Base-by-base conservation (phyloP, 1,139 yeast species). In the Diutina scorzettiae region DNA sequence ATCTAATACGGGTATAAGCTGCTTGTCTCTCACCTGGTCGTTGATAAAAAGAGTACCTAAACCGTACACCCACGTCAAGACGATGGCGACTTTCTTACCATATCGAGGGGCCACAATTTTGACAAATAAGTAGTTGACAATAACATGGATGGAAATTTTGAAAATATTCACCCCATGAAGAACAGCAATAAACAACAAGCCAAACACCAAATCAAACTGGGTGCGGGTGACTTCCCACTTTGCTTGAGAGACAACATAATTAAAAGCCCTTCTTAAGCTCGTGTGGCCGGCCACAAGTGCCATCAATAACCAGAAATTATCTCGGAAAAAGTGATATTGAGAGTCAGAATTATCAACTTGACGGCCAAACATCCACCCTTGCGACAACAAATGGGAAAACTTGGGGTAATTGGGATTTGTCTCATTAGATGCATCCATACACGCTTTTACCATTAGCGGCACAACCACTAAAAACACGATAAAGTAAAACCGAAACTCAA, bases 281-380 rank as follows among this genome's bases (percentile, higher is more conserved):
- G 68, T 60, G 57, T 91, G 97, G 1, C 66, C 56, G 0, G 58
- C 51, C 42, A 81, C 67, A 42, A 86, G 64, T 1, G 63, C 73
- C 21, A 67, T 57, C 42, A 93, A 62, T 43, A 82, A 57, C 9
- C 77, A 73, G 50, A 89, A 69, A 56, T 86, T 87, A 53, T 82
- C 81, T 51, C 98, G 71, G 57, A 93, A 87, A 53, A 87, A 85
- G 25, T 86, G 65, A 55, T 91, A 93, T 58, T 93, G 99, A 32
- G 69, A 68, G 56, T 93, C 99, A 3, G 95, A 81, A 56, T 89
- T 89, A 57, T 93, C 96, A 50, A 76, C 93, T 63, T 75, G 81
- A 27, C 93, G 61, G 2, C 89, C 87, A 50, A 78, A 76, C 49
- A 84, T 59, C 95, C 95, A 85, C 2, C 89, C 82, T 8, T 71